Evolutionary conservation across 2,329 filamentous ascomycete species (phyloP).

Genomic region (Ophiostoma ulmi): DNA sequence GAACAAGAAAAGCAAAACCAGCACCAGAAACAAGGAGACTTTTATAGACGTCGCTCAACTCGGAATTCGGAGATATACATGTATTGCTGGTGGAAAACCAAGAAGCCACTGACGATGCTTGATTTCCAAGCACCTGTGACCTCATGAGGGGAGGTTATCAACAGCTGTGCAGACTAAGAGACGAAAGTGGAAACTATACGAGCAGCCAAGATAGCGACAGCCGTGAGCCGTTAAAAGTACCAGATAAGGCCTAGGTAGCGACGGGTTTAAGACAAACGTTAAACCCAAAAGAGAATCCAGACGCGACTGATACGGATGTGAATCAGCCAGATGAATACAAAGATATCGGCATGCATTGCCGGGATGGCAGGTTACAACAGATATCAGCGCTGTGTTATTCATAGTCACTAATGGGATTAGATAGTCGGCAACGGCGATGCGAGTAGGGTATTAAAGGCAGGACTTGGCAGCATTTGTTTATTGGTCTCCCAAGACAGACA

Average conservation of each 20-base stretch:
- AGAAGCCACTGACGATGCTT: not conserved
- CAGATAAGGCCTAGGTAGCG: not conserved
- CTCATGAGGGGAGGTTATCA: not conserved
- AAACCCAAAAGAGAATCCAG: not conserved
- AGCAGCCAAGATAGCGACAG: not conserved
- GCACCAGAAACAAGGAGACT: not conserved
- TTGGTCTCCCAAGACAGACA: not conserved
- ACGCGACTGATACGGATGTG: not conserved
- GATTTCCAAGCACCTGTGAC: not conserved
- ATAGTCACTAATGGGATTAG: not conserved
- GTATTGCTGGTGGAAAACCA: not conserved
- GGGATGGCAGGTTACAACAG: not conserved
- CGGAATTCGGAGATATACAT: not conserved
- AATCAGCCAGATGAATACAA: not conserved
- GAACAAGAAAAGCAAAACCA: not conserved
- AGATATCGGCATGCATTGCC: not conserved
- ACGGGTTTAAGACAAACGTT: not conserved
- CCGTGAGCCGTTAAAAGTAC: not conserved
- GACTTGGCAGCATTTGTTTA: not conserved
- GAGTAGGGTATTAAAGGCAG: not conserved
- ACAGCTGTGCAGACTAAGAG: not conserved
- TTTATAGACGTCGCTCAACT: not conserved
- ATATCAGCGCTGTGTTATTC: no score
- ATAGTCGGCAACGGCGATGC: not conserved
- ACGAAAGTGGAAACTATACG: not conserved